These are phyloP conservation scores for Seminavis robusta DNA, from an alignment of 108 stramenopile species.

Conservation along the genomic window DNA sequence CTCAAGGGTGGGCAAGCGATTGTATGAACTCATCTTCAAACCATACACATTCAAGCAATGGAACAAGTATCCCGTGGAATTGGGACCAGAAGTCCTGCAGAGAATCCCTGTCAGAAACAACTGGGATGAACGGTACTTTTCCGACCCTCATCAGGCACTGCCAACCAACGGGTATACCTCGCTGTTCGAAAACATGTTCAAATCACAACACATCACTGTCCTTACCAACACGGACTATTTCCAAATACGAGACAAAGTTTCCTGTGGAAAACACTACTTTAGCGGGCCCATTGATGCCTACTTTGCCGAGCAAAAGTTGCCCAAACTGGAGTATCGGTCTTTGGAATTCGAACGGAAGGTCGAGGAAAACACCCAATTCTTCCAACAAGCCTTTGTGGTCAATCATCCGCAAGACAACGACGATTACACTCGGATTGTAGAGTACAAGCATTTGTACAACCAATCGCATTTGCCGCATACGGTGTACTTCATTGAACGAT, in stretches of 20 bases:
- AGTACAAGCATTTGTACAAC: constrained; percentile 77
- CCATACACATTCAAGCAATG: constrained; percentile 85
- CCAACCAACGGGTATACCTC: constrained; percentile 72
- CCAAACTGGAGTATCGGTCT: constrained; percentile 78
- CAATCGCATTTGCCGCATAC: constrained; percentile 65
- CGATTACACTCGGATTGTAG: constrained; percentile 45
- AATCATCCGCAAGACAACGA: constrained; percentile 52
- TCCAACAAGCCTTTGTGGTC: constrained; percentile 59
- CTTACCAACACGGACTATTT: constrained; percentile 66
- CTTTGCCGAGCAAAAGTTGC: constrained; percentile 54
- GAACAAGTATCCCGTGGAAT: constrained; percentile 62
- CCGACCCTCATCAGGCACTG: constrained; percentile 74
- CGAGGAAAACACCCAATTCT: constrained; percentile 34
- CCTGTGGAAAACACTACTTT: constrained; percentile 51
- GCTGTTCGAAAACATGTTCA: constrained; percentile 60
- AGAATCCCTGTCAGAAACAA: constrained; percentile 77
- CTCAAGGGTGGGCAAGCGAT: constrained; percentile 55
- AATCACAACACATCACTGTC: constrained; percentile 54
- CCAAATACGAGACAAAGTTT: constrained; percentile 28
- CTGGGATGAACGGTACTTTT: constrained; percentile 69
- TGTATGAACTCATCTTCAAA: constrained; percentile 75
- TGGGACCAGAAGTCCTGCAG: constrained; percentile 70
- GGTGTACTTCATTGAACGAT: constrained; percentile 51
- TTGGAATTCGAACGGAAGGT: constrained; percentile 68
- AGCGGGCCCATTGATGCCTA: constrained; percentile 82